These are phyloP conservation scores for Acer saccharum DNA, from an alignment of 345 rosid genomes.

Conservation along the genomic window DNA sequence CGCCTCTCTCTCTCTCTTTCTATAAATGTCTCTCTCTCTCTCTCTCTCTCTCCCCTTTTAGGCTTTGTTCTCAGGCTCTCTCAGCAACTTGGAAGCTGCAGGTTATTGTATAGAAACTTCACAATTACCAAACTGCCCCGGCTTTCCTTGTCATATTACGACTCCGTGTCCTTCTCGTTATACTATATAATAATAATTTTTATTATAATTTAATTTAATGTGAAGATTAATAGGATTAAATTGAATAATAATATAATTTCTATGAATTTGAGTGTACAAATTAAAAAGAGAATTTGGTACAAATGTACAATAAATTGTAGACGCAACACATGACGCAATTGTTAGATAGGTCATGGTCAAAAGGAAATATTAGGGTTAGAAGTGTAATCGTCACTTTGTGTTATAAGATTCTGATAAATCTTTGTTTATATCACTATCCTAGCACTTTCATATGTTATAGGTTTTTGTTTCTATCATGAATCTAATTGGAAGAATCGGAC, in stretches of 20 bases:
- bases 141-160: not conserved
- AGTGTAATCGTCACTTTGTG: not conserved
- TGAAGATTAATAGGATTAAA: too few relatives aligned
- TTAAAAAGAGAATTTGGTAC: too few relatives aligned
- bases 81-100: conserved; percentile 13
- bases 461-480: too few relatives aligned
- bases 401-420: not conserved
- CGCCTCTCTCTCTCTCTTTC: not conserved
- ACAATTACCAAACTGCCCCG: not conserved
- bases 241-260: too few relatives aligned
- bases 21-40: not conserved
- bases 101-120: not conserved
- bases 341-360: not conserved
- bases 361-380: not conserved
- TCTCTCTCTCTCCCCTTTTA: not conserved
- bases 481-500: too few relatives aligned
- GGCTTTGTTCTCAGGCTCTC: conserved; percentile 16
- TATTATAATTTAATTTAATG: too few relatives aligned
- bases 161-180: too few relatives aligned
- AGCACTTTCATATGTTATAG: too few relatives aligned
- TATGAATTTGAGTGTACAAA: not conserved
- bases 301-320: too few relatives aligned
- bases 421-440: too few relatives aligned
- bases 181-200: too few relatives aligned
- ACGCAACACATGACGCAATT: conserved; percentile 2